A percentile compares a stretch with the other conserved stretches of the same genome.
These are phyloP conservation scores for Gloeophyllum trabeum DNA, from an alignment of 768 basidiomycete genomes.

Conservation along the genomic window DNA sequence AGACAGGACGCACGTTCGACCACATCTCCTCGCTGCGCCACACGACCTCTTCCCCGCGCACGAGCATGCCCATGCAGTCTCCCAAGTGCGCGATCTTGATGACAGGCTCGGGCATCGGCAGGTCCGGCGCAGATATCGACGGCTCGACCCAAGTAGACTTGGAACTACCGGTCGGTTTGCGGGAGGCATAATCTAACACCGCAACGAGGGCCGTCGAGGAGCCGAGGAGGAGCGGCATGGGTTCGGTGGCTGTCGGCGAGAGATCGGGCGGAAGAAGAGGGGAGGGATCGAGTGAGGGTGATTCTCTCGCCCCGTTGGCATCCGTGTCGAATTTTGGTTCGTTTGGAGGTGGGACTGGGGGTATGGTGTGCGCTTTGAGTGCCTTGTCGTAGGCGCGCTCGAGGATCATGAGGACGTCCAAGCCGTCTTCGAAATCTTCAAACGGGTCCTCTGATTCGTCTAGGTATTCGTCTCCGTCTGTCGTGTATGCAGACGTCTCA, in stretches of 20 bases:
- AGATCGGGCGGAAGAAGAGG: background rate
- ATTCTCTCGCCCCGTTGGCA: slow-evolving; percentile 1
- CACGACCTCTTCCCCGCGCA: slow-evolving; percentile 65
- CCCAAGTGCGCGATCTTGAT: slow-evolving; percentile 79
- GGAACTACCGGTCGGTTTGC: background rate
- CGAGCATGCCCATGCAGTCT: slow-evolving; percentile 81
- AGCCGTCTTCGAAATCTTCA: slow-evolving; percentile 59
- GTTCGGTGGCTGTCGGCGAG: background rate
- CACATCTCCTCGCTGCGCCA: slow-evolving; percentile 94
- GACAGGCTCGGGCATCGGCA: slow-evolving; percentile 26
- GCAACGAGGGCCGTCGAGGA: slow-evolving; percentile 63
- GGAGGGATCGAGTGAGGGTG: slow-evolving; percentile 1
- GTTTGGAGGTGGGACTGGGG: slow-evolving; percentile 16
- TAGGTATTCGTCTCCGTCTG: slow-evolving; percentile 30
- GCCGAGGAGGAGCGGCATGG: slow-evolving; percentile 37
- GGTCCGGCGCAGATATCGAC: slow-evolving; percentile 1
- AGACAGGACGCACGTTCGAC: slow-evolving; percentile 47
- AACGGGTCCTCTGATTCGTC: slow-evolving; percentile 30
- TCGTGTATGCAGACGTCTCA: background rate
- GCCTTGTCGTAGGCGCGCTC: slow-evolving; percentile 63
- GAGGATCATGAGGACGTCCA: slow-evolving; percentile 58
- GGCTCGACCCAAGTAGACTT: background rate
- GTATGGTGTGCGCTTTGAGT: slow-evolving; percentile 44
- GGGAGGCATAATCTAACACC: slow-evolving; percentile 29
- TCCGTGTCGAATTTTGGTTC: slow-evolving; percentile 5